These are phyloP conservation scores for Fraxinus pennsylvanica DNA, from an alignment of 257 asterid genomes.

Conservation along the genomic window DNA sequence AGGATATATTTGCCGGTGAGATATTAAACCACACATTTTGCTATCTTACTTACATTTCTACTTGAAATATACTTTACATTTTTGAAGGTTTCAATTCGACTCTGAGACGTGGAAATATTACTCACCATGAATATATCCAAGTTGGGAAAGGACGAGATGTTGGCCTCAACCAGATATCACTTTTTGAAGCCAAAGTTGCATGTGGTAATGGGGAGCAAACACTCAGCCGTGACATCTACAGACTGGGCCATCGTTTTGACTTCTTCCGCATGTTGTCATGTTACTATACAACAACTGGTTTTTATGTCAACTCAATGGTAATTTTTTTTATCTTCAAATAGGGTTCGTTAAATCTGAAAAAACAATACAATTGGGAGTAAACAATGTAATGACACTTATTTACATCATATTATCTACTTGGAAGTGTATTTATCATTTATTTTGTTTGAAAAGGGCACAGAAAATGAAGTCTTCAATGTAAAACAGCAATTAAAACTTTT, in stretches of 20 bases:
- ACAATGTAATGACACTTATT: too few relatives aligned
- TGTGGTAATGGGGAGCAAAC: conserved; percentile 98
- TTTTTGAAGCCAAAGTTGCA: conserved; percentile 95
- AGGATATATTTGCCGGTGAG: conserved; percentile 98
- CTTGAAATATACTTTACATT: conserved; percentile 16
- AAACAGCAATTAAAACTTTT: too few relatives aligned
- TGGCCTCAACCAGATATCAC: conserved; percentile 94
- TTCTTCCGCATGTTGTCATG: conserved; percentile 94
- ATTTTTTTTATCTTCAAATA: conserved; percentile 9
- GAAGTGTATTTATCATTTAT: neutral
- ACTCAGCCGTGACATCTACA: conserved; percentile 89
- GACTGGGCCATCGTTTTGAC: conserved; percentile 95
- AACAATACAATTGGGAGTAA: too few relatives aligned
- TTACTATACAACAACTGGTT: conserved; percentile 85
- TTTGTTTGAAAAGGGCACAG: conserved; percentile 5
- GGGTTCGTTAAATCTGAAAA: too few relatives aligned
- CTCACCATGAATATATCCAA: conserved; percentile 94
- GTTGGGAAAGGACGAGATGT: conserved; percentile 98
- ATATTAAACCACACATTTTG: conserved; percentile 21
- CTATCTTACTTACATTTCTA: neutral
- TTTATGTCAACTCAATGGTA: conserved; percentile 94
- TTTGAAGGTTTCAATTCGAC: conserved; percentile 83
- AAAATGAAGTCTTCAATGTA: too few relatives aligned
- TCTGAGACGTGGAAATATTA: conserved; percentile 82
- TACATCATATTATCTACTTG: neutral